Percentiles rank a stretch among this genome's conserved stretches.
Evolutionary conservation across 1,139 yeast species (phyloP).

Genomic region (Diutina mesorugosa): DNA sequence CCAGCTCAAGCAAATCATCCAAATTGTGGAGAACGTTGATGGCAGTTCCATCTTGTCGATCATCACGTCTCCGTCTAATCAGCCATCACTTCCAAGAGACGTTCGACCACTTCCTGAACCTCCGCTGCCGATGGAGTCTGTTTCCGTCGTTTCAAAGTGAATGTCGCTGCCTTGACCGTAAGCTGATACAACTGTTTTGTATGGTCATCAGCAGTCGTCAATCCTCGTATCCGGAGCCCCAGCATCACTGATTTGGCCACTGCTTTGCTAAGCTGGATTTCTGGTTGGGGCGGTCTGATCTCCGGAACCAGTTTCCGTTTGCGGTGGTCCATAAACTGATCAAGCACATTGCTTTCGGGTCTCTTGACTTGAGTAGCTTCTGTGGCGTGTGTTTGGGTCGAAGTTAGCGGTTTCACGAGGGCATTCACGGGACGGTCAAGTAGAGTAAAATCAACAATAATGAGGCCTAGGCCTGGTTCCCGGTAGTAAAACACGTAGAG

Average conservation of each 20-base stretch:
- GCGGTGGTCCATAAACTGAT: slow-evolving; percentile 18
- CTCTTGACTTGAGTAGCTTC: neutral
- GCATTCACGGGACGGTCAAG: neutral
- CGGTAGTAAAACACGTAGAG: neutral
- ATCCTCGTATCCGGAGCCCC: slow-evolving; percentile 30
- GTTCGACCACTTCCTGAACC: neutral
- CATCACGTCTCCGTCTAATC: neutral
- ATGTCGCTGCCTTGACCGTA: slow-evolving; percentile 27
- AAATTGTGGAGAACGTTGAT: too few relatives aligned
- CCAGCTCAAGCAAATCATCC: too few relatives aligned
- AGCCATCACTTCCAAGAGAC: neutral
- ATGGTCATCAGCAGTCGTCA: slow-evolving; percentile 14
- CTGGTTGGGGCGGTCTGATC: slow-evolving; percentile 11
- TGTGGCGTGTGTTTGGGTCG: neutral
- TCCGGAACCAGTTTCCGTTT: slow-evolving; percentile 11
- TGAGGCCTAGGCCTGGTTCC: neutral
- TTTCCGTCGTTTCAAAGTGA: slow-evolving; percentile 25
- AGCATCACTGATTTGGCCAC: slow-evolving; percentile 24
- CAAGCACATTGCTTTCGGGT: slow-evolving; percentile 16
- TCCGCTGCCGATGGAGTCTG: neutral
- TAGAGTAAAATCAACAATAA: neutral
- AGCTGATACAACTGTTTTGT: slow-evolving; percentile 29
- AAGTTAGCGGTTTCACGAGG: neutral
- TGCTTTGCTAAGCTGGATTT: slow-evolving; percentile 23
- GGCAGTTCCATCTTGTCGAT: too few relatives aligned